Evolutionary conservation across 1,284 basidiomycete genomes (phyloP), one percentile per base, ranked within the genome.

Genomic region (Cutaneotrichosporon cutaneum): DNA sequence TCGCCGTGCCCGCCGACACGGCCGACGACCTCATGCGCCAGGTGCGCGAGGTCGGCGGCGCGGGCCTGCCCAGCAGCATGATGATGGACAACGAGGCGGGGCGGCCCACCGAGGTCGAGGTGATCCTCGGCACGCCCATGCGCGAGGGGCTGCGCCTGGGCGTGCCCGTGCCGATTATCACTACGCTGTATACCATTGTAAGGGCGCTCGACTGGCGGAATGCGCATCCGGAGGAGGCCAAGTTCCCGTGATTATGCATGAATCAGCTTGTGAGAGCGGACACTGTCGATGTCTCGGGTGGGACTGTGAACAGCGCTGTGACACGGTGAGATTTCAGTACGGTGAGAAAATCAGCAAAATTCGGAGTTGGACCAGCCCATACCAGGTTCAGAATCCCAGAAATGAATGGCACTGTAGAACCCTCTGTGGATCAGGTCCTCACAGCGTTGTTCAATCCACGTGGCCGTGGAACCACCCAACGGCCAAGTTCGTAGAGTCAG

Each of bases 71-170:
- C n/a, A 70, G 67, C 63, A 72, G 69, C 24, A 79, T 79, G 77
- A 70, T 78, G 74, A 71, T 73, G 63, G 77, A 79, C 62, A 70
- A 71, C 56, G 59, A 74, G 22, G 77, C 73, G 0, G 69, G 71
- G 2, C 61, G 77, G 24, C 73, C 77, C 21, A 80, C 77, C 73
- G 60, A 61, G 56, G 55, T 57, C 32, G 79, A 61, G 51, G 78
- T 78, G 51, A 81, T 81, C 58, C 69, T 81, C 39, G 77, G 77
- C 14, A 77, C 77, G 9, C 80, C 80, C 4, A 70, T 81, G 11
- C 62, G 73, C 32, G 77, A 80, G 61, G 81, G 76, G 0, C 66
- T 75, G 60, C 57, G 79, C n/a, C 70, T 81, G 9, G 78, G 77
- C 42, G 72, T 80, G 18, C 68, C 72, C 1, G 74, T 77, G 0